Evolutionary conservation across 805 yeast species (phyloP), one percentile per base, ranked within the genome.

Genomic region (Starmerella asiatica): DNA sequence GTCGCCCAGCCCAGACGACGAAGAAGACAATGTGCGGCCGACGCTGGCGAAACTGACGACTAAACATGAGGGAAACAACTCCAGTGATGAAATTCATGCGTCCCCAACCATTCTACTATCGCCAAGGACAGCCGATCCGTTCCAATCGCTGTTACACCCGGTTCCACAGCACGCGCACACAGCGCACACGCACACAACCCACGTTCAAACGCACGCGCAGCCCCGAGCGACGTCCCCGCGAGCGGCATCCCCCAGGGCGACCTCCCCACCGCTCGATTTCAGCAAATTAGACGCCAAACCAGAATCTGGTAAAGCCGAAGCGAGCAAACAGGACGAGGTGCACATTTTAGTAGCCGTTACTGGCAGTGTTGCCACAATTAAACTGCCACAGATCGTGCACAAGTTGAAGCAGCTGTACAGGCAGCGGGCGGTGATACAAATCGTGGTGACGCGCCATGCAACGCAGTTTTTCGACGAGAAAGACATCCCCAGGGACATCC

Each of bases 361-460:
- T 1, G 98, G 98, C 1, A 81, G 94, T 2, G 96, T 91, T 3
- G 98, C 98, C 4, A 83, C 97, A 2, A 84, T 91, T 47, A 91
- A 91, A 58, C 77, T 91, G 18, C 94, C 95, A 0, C 59, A 79
- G 48, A 84, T 91, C 29, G 83, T 91, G 48, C 93, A 79, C 55
- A 83, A 84, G 57, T 67, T 91, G 36, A 79, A 77, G 56, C 82
- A 83, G 57, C 68, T 79, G 5, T 88, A 81, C 59, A 73, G 63
- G 6, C 73, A 74, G 35, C 75, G 74, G 43, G 77, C 85, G 3
- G 75, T 85, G 3, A 81, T 86, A 45, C 95, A 86, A 59, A 64
- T 86, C 37, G 83, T 86, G 19, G 80, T 81, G 19, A 85, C 95
- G 4, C 43, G 49, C 18, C 55, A 62, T 2, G 58, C 65, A 2